Evolutionary conservation across 179 eudicot species (phyloP), one percentile per base, ranked within the genome.

Genomic region (Drosera spatulata): DNA sequence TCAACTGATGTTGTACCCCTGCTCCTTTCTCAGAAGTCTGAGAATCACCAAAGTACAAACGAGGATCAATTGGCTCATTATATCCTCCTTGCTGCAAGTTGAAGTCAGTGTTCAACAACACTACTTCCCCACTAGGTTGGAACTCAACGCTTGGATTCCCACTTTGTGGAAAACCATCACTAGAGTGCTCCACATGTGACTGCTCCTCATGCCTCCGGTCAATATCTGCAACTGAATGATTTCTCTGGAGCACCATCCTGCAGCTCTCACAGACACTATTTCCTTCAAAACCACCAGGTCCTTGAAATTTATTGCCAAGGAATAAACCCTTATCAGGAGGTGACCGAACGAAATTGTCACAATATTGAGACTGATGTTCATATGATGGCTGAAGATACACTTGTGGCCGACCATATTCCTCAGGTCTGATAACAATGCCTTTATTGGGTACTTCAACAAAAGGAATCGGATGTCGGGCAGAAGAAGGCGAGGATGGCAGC

Each of bases 301-400:
- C 76, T 48, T 81, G 84, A 62, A 79, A 77, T 50, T 82, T 78
- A 53, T 84, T 93, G 13, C 93, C 93, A 6, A 95, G 95, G 65
- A 88, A 88, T 40, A 96, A 87, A 76, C 87, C 71, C 77, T 66
- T 82, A 39, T 88, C 97, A 59, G 71, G 73, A 59, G 82, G 96
- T 42, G 82, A 39, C 85, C 93, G 77, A 7, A 69, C 82, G 14
- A 78, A 70, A 72, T 79, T 84, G 5, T 91, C 98, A 33, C 82
- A 4, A 64, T 70, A 82, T 12, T 76, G 87, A 6, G 70, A 76
- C 53, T 74, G 90, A 51, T 74, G 79, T 4, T 88, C 90, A 69
- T 58, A 74, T 2, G 68, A 58, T 41, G 82, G 50, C 49, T 66
- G 87, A 69, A 67, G 69, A 62, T 62, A 76, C 9, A 73, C 61